Conservation (phyloP, 2,329 filamentous ascomycete species). For the Trichophyton rubrum region DNA sequence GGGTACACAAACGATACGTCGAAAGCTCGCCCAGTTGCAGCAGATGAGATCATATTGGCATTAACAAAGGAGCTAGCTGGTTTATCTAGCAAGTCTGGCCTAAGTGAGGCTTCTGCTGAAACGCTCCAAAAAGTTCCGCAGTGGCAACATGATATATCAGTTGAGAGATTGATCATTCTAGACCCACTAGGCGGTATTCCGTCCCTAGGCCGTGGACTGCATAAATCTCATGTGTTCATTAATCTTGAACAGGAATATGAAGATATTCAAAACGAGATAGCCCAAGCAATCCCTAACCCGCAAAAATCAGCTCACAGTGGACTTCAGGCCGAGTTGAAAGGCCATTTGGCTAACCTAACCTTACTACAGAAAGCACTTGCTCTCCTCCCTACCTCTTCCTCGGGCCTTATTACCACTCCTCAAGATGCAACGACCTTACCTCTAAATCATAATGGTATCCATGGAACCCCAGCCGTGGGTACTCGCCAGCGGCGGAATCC, state of each 20-base stretch:
- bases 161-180: conserved; percentile 80
- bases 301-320: conserved; percentile 6
- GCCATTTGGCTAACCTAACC: conserved; percentile 58
- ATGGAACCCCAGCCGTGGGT: conserved; percentile 37
- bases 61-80: conserved; percentile 65
- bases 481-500: conserved; percentile 61
- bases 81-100: conserved; percentile 38
- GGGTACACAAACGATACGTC: conserved; percentile 45
- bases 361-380: conserved; percentile 58
- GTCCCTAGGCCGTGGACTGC: conserved; percentile 41
- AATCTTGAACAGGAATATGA: conserved; percentile 86
- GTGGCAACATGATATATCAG: conserved; percentile 43
- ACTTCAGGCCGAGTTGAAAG: conserved; percentile 21
- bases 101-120: conserved; percentile 33
- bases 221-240: conserved; percentile 67
- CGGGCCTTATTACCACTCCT: conserved; percentile 79
- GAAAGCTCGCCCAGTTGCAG: conserved; percentile 37
- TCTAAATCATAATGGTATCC: conserved; percentile 17
- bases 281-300: conserved; percentile 15
- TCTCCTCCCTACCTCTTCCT: conserved; percentile 70
- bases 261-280: conserved; percentile 52
- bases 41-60: conserved; percentile 59
- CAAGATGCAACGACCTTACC: conserved; percentile 59
- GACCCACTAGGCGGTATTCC: conserved; percentile 82
- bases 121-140: conserved; percentile 29